Base-by-base conservation (phyloP, 2,329 filamentous ascomycete species). In the Neopestalotiopsis sp. region DNA sequence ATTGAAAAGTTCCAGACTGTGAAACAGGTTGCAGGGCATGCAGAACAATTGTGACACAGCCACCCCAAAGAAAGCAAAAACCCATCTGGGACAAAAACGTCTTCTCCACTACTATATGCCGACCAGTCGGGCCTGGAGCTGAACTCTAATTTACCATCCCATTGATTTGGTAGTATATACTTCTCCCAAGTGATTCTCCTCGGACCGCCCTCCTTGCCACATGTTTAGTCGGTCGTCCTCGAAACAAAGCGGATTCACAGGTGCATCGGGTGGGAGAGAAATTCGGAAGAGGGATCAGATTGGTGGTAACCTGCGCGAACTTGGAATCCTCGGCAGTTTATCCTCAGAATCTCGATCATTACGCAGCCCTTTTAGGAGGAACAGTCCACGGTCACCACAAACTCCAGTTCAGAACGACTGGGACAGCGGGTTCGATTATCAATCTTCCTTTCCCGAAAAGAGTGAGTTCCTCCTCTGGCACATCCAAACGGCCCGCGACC, bases 221-320 rank as follows among this genome's bases (percentile, higher is more conserved):
- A 85, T 85, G 83, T 85, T 85, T 75, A 79, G 79, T 80, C 81
- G 81, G 80, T 84, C 81, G 69, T 80, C 80, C 71, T 77, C 77
- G 71, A 83, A 80, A 74, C 69, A 73, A 70, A 72, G 80, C 75
- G 79, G 78, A 74, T 76, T 77, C 72, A 74, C 76, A 59, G 64
- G 64, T 32, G 64, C 45, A 57, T 24, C 65, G 20, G 38, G 53
- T 67, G 56, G 53, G 64, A 81, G 80, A 73, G 81, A 84, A 65
- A 79, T 82, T 73, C 77, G 77, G 69, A 74, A 75, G 69, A 78
- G 77, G 71, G 79, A 81, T 69, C 80, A 80, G 72, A 71, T 79
- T 68, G 78, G 45, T 53, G 45, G 79, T 65, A 74, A 75, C 65
- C 73, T 83, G 64, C 77, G 77, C 70, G 81, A 84, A 30, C 74